phyloP scores from a whole-genome alignment of 495 filamentous ascomycete genomes.

The Penicillium longicatenatum region DNA sequence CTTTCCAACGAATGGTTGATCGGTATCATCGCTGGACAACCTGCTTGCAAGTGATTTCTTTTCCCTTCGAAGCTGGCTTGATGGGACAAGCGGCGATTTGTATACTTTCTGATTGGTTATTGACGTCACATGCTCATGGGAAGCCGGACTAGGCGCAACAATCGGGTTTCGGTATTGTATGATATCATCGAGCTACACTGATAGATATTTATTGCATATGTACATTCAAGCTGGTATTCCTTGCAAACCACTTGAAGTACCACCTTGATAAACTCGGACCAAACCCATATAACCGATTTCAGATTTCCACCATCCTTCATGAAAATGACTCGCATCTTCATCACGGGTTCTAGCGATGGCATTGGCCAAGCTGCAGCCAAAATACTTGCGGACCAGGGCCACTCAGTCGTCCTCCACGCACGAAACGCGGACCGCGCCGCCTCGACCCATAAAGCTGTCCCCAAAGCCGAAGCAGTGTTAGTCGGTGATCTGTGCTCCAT shows the following conservation, averaged over 20 bases:
- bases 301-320: background rate
- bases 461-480: slow-evolving; percentile 50
- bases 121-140: background rate
- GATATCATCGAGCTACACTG: background rate
- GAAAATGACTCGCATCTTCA: slow-evolving; percentile 57
- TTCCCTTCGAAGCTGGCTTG: background rate
- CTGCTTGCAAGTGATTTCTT: background rate
- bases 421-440: slow-evolving; percentile 52
- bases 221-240: background rate
- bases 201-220: background rate
- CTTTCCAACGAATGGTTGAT: background rate
- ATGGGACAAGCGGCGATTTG: background rate
- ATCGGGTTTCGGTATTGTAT: slow-evolving; percentile 1
- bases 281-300: background rate
- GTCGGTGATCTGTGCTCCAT: slow-evolving; percentile 54
- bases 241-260: background rate
- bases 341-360: slow-evolving; percentile 52
- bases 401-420: slow-evolving; percentile 59
- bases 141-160: background rate
- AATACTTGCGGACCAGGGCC: slow-evolving; percentile 50
- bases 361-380: slow-evolving; percentile 55
- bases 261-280: background rate
- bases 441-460: slow-evolving; percentile 45
- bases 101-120: background rate
- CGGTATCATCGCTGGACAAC: background rate